Evolutionary conservation across 2,329 filamentous ascomycete species (phyloP), one percentile per base, ranked within the genome.

Genomic region (Cadophora sp.): DNA sequence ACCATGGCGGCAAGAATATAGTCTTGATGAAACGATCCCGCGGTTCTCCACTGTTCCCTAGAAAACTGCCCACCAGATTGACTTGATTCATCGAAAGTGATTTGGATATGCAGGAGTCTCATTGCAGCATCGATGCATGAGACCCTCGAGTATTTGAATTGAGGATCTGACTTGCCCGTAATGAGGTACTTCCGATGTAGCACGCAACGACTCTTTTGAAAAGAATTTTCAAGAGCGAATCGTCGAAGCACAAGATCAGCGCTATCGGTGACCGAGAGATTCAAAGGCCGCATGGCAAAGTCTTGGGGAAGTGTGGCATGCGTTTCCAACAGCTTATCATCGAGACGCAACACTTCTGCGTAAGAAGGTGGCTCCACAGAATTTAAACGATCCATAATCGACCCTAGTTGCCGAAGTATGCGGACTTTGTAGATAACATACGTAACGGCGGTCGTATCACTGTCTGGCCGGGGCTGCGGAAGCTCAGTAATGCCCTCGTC

Each of bases 361-460:
- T 87, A 86, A 4, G 77, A 79, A 26, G 84, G 83, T 22, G 81
- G 76, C 1, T 77, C 79, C 86, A 77, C 2, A 83, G 79, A 79
- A 73, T 87, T 84, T 5, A 83, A 81, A 69, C 84, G 81, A 16
- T 80, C 79, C 5, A 83, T 83, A n/a, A 87, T 84, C 27, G 60
- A 37, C 29, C 66, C 66, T 46, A 68, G 87, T 1, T 84, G 79
- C 4, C 79, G 64, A 46, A 66, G 64, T 24, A 66, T 48, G 19
- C 64, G 58, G 14, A 80, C 80, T 75, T 87, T 88, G 37, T 8
- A 72, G 80, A 79, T 27, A 14, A 50, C 40, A 16, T 43, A 11
- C 12, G 14, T 16, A 4, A 43, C 14, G 3, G 37, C 9, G 14
- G 6, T 43, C 6, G 37, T 11, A 43, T 43, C 37, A 11, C 37